Base-by-base conservation (phyloP, 2,329 filamentous ascomycete genomes). In the Ambrosiella beaveri region DNA sequence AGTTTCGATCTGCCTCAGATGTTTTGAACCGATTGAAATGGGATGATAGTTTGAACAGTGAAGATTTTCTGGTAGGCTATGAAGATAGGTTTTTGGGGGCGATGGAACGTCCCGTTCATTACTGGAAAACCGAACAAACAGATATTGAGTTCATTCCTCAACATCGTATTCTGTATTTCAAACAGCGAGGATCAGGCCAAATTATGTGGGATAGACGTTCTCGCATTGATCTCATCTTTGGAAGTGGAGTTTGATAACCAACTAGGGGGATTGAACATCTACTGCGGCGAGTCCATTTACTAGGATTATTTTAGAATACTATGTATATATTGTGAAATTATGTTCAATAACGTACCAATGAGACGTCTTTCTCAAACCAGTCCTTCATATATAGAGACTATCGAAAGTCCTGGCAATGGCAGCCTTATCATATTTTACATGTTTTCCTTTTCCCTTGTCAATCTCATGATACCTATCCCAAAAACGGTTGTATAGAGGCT, bases 381-480 rank as follows among this genome's bases (percentile, higher is more conserved):
- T 49, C 8, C 45, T 49, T n/a, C 27, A 60, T 17, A 56, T 60
- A 39, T 63, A 63, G 2, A 82, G 68, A 57, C 74, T 77, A 57
- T 73, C 65, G 65, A 83, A 83, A 8, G 84, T 75, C 19, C 80
- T 79, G 52, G 85, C 81, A 65, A 98, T 84, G 53, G 82, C 80
- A 45, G 76, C 76, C 74, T 96, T 96, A 73, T 96, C 90, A 68
- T 95, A 97, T 73, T 95, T 96, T 68, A 95, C 89, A 70, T 97
- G 95, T 71, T 98, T 98, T 64, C 91, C 91, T 72, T 90, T 94
- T 61, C 93, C 93, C 74, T 95, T 96, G 71, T 97, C 91, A 63
- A 97, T 83, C 71, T 97, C 93, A 68, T 96, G 90, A 68, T 98
- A 98, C 36, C 91, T 80, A 71, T 97, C 93, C 82, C 88, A 97